Conservation (phyloP, 2,329 filamentous ascomycete genomes). For the Pezicula carpinea region DNA sequence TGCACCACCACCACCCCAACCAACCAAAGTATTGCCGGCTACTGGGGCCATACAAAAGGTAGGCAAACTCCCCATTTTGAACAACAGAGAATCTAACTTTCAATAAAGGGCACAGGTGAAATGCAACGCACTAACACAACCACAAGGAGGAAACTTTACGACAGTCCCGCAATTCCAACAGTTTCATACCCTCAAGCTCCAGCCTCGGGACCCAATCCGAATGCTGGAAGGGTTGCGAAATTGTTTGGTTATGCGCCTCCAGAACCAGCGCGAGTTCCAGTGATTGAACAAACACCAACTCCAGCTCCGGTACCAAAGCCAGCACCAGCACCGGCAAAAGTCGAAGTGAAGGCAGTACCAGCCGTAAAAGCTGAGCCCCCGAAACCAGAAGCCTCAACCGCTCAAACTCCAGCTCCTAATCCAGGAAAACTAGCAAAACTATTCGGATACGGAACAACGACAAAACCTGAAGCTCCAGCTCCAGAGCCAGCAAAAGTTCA, state of each 20-base stretch:
- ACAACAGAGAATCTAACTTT: not conserved
- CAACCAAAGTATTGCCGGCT: no score
- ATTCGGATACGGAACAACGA: not conserved
- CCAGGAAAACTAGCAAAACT: no score
- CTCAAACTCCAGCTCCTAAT: no score
- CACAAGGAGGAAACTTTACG: constrained; percentile 8
- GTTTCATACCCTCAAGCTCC: not conserved
- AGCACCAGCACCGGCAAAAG: no score
- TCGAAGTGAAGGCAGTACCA: no score
- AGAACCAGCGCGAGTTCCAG: not conserved
- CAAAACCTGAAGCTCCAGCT: not conserved
- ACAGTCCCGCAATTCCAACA: not conserved
- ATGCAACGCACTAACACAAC: not conserved
- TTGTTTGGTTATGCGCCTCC: constrained; percentile 15
- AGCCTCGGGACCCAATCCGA: constrained; percentile 3
- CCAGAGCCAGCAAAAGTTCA: not conserved
- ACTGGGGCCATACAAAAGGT: not conserved
- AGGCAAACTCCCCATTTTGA: not conserved
- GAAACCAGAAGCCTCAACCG: no score
- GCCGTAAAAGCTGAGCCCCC: not conserved
- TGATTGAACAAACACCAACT: not conserved
- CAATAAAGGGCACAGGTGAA: not conserved
- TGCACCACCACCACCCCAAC: no score
- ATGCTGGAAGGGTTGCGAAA: constrained; percentile 16
- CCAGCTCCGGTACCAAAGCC: no score